Percentiles rank a stretch among this genome's conserved stretches.
Evolutionary conservation across 1,139 yeast species (phyloP).

Genomic region (Saccharomyces pastorianus): DNA sequence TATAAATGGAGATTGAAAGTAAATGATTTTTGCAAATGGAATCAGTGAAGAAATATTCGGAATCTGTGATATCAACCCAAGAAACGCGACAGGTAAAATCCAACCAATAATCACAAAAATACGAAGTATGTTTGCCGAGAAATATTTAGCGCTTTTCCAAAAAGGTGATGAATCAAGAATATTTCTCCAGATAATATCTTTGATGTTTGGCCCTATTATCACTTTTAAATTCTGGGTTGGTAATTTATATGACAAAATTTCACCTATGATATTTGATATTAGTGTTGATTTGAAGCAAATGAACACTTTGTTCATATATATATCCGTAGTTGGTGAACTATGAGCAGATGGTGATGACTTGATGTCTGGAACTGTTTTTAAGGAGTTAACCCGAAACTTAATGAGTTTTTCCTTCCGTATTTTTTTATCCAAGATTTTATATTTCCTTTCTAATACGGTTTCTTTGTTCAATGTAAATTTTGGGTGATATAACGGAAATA

Average conservation of each 20-base stretch:
- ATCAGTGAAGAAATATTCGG: conserved; percentile 49
- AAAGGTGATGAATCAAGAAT: conserved; percentile 35
- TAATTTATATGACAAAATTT: conserved; percentile 41
- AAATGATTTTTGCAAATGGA: conserved; percentile 47
- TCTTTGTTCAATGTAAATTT: neutral
- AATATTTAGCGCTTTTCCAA: conserved; percentile 33
- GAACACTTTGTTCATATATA: conserved; percentile 37
- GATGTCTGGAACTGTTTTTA: neutral
- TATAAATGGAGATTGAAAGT: conserved; percentile 43
- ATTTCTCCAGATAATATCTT: conserved; percentile 55
- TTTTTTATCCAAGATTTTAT: neutral
- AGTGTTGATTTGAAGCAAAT: conserved; percentile 43
- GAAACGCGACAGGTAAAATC: conserved; percentile 64
- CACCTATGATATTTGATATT: conserved; percentile 49
- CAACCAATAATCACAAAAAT: conserved; percentile 48
- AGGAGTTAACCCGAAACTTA: neutral
- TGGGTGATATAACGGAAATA: neutral
- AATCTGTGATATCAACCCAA: conserved; percentile 57
- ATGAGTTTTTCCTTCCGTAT: neutral
- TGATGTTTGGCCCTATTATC: conserved; percentile 45
- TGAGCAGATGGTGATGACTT: conserved; percentile 6
- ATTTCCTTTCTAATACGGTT: neutral
- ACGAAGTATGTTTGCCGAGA: conserved; percentile 39
- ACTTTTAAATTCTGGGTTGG: conserved; percentile 40
- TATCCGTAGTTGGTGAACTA: conserved; percentile 2